A percentile compares a stretch with the other conserved stretches of the same genome.
phyloP scores from a whole-genome alignment of 192 early-diverging fungal species.

The Chytriomyces hyalinus region DNA sequence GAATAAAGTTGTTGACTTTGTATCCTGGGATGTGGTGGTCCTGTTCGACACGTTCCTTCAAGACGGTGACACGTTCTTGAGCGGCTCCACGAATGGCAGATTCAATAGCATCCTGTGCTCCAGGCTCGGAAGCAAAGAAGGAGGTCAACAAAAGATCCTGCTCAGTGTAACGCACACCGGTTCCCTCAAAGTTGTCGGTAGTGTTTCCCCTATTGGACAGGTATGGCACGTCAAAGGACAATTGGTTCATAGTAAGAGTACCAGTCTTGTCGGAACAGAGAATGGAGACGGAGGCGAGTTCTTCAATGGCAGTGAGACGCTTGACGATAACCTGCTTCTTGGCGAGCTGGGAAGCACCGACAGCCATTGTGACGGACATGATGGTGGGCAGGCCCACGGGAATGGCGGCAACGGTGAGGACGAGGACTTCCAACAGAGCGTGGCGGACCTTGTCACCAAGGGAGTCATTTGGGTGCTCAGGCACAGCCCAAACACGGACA shows the following conservation, averaged over 20 bases:
- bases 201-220: constrained; percentile 52
- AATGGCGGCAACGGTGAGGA: constrained; percentile 88
- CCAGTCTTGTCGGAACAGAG: constrained; percentile 81
- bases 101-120: constrained; percentile 89
- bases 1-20: constrained; percentile 62
- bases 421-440: constrained; percentile 70
- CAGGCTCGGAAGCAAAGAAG: constrained; percentile 84
- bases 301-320: constrained; percentile 87
- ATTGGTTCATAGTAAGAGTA: constrained; percentile 88
- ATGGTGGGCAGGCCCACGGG: constrained; percentile 92
- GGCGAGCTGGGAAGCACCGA: constrained; percentile 85
- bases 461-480: constrained; percentile 52
- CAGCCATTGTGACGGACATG: constrained; percentile 92
- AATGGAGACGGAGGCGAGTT: constrained; percentile 87
- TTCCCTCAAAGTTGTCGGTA: constrained; percentile 68
- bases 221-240: constrained; percentile 86
- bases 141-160: constrained; percentile 82
- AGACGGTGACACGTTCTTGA: constrained; percentile 71
- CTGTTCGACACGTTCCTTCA: constrained; percentile 62
- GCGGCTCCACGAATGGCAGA: constrained; percentile 83
- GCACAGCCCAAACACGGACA: constrained; percentile 56
- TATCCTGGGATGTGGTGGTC: constrained; percentile 65
- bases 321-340: constrained; percentile 90
- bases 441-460: constrained; percentile 33
- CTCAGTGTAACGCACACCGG: constrained; percentile 49